phyloP scores from a whole-genome alignment of 73 alveolate genomes.

The Urostyla sp. region DNA sequence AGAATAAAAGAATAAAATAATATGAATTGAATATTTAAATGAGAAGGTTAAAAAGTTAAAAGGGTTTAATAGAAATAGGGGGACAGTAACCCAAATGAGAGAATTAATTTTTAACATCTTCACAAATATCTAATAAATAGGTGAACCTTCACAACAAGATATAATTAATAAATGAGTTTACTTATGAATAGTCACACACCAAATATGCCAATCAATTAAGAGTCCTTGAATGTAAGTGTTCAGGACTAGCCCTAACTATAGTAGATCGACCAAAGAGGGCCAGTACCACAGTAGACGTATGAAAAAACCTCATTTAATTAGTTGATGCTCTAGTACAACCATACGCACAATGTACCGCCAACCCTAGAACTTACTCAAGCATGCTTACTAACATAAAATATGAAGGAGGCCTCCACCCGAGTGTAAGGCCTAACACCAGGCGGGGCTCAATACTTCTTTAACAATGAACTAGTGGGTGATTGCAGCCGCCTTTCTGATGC shows the following conservation, averaged over 20 bases:
- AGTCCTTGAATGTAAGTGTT: neutral
- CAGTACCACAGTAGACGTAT: constrained; percentile 15
- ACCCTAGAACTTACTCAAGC: constrained; percentile 57
- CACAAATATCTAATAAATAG: constrained; percentile 27
- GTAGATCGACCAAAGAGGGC: constrained; percentile 9
- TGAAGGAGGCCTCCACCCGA: constrained; percentile 43
- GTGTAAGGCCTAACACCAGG: constrained; percentile 43
- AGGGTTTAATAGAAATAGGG: neutral
- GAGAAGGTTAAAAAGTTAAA: too few relatives aligned
- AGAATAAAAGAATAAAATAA: constrained; percentile 10
- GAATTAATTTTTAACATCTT: constrained; percentile 41
- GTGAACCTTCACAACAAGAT: constrained; percentile 17
- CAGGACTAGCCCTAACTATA: neutral
- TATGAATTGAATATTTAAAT: constrained; percentile 4
- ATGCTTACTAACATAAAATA: constrained; percentile 23
- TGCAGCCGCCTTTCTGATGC: constrained; percentile 3
- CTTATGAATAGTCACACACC: neutral
- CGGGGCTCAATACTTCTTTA: constrained; percentile 14
- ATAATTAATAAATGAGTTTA: constrained; percentile 7
- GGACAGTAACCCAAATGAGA: constrained; percentile 33
- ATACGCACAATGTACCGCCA: constrained; percentile 41
- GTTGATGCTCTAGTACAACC: constrained; percentile 27
- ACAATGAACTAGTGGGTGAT: constrained; percentile 46
- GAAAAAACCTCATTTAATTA: constrained; percentile 44
- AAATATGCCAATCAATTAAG: neutral